Conservation (phyloP, 2,329 filamentous ascomycete genomes). For the Ophiostoma himal-ulmi region DNA sequence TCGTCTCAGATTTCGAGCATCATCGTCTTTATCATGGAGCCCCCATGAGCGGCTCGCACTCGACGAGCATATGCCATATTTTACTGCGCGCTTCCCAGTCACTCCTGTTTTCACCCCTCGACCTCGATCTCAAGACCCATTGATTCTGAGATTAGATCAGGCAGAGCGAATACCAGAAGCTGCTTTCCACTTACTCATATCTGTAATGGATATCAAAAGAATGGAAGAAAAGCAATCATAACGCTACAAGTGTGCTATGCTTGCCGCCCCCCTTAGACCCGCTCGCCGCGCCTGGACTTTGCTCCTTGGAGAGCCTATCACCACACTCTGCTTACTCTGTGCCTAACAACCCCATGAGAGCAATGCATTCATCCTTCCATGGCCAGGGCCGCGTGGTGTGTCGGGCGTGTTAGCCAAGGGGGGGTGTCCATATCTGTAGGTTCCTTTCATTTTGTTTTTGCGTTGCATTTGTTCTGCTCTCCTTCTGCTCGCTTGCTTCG, state of each 20-base stretch:
- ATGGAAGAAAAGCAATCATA: not conserved
- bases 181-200: not conserved
- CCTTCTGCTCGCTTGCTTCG: not conserved
- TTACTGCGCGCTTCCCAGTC: too few species aligned
- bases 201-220: not conserved
- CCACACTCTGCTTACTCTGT: not conserved
- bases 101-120: not conserved
- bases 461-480: not conserved
- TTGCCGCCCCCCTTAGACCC: not conserved
- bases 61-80: too few species aligned
- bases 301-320: not conserved
- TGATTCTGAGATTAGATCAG: not conserved
- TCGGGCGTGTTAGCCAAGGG: constrained; percentile 4
- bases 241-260: not conserved
- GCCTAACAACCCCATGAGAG: not conserved
- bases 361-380: not conserved
- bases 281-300: not conserved
- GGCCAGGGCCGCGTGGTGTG: not conserved
- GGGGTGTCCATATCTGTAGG: not conserved
- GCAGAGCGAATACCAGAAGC: not conserved
- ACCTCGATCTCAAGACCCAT: not conserved
- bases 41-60: not conserved
- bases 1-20: not conserved
- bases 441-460: not conserved
- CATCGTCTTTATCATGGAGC: not conserved